phyloP scores from a whole-genome alignment of 805 yeast species.

The Saccharomycopsis sp. region DNA sequence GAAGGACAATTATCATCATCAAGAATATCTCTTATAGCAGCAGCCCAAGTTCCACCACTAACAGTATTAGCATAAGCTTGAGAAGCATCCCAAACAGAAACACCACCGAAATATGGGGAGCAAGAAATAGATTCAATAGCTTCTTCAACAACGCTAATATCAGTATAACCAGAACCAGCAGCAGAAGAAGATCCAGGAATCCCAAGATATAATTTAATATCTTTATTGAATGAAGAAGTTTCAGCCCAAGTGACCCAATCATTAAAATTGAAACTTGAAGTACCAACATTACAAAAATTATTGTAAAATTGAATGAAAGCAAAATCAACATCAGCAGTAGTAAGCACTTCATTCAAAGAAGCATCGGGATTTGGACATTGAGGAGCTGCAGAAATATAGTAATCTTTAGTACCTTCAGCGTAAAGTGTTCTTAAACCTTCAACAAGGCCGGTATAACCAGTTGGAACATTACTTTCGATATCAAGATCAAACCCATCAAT shows the following conservation, averaged over 20 bases:
- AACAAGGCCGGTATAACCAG: conserved; percentile 61
- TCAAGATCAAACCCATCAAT: conserved; percentile 94
- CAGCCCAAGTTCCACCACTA: conserved; percentile 17
- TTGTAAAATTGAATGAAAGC: conserved; percentile 72
- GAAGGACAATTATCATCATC: conserved; percentile 22
- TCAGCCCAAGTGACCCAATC: conserved; percentile 41
- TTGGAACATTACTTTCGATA: conserved; percentile 53
- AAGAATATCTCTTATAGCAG: conserved; percentile 9
- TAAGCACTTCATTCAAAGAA: conserved; percentile 36
- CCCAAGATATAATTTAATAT: conserved; percentile 50
- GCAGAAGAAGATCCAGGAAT: conserved; percentile 46
- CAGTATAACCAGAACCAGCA: conserved; percentile 48
- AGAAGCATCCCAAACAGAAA: conserved; percentile 88
- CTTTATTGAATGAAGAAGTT: conserved; percentile 34
- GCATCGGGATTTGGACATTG: conserved; percentile 70
- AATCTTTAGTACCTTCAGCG: conserved; percentile 37
- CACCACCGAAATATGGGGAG: conserved; percentile 60
- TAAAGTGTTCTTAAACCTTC: conserved; percentile 32
- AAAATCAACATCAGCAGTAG: conserved; percentile 47
- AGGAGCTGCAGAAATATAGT: conserved; percentile 68
- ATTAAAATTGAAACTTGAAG: conserved; percentile 37
- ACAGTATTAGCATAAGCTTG: conserved; percentile 37
- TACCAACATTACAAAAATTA: conserved; percentile 41
- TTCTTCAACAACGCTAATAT: conserved; percentile 29
- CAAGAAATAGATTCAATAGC: conserved; percentile 21